Conservation (phyloP, 2,329 filamentous ascomycete species). For the Eurotiales sp. region DNA sequence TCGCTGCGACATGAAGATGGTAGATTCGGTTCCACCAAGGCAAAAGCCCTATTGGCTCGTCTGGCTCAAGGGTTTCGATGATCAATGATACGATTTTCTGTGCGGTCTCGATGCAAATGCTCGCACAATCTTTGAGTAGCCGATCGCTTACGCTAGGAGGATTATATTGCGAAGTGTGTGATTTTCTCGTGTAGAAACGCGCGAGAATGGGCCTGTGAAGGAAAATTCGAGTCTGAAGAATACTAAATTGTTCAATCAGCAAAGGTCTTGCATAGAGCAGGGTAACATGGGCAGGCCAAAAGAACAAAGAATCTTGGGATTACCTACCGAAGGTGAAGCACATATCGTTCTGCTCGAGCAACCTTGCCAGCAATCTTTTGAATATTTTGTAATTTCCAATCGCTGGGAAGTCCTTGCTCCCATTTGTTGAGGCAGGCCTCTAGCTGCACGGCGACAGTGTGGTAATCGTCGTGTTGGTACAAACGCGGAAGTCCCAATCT, state of each 20-base stretch:
- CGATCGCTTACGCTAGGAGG: constrained; percentile 15
- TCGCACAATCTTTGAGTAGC: constrained; percentile 18
- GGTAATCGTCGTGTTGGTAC: constrained; percentile 20
- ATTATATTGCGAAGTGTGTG: background rate
- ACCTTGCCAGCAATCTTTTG: constrained; percentile 8
- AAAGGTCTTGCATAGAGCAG: background rate
- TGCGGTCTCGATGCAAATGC: constrained; percentile 19
- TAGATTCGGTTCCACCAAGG: constrained; percentile 22
- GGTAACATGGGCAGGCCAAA: too few species aligned
- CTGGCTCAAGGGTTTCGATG: constrained; percentile 14
- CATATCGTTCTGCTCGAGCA: constrained; percentile 14
- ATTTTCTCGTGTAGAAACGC: constrained; percentile 17
- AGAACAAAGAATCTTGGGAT: background rate
- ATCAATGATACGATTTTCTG: constrained; percentile 15
- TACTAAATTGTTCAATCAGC: constrained; percentile 9
- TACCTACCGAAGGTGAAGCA: constrained; percentile 18
- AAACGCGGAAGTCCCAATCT: constrained; percentile 12
- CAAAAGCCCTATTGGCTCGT: constrained; percentile 18
- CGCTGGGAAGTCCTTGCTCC: constrained; percentile 16
- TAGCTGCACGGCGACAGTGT: constrained; percentile 16
- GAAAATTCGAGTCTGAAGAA: constrained; percentile 18
- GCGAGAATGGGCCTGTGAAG: constrained; percentile 20
- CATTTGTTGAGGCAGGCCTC: constrained; percentile 19
- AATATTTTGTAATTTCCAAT: constrained; percentile 14
- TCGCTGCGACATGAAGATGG: constrained; percentile 20